Percentiles rank a stretch among this genome's conserved stretches.
phyloP scores from a whole-genome alignment of 768 basidiomycete genomes.

The Russula vinacea region DNA sequence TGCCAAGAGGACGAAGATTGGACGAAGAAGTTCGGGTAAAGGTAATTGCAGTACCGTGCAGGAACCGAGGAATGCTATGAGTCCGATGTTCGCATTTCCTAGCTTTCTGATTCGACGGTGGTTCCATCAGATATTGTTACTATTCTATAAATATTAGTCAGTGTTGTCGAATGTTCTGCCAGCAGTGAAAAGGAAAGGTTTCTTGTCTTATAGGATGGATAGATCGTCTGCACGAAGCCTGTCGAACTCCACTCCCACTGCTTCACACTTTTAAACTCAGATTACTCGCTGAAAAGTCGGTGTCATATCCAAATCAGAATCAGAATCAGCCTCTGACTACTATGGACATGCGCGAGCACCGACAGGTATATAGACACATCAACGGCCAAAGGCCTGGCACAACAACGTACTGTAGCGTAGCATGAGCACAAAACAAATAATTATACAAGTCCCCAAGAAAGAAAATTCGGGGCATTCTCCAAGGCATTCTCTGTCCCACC shows the following conservation, averaged over 20 bases:
- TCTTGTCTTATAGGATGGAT: too few species aligned
- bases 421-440: neutral
- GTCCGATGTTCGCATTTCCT: neutral
- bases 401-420: neutral
- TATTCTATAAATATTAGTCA: too few species aligned
- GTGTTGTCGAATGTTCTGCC: too few species aligned
- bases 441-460: neutral
- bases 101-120: too few species aligned
- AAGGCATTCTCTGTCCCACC: neutral
- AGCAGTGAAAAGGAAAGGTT: too few species aligned
- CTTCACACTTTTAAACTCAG: too few species aligned
- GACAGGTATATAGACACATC: conserved; percentile 1
- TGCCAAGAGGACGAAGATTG: neutral
- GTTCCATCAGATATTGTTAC: too few species aligned
- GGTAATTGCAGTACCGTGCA: neutral
- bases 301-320: too few species aligned
- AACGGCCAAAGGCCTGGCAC: neutral
- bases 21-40: neutral
- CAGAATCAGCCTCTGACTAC: neutral
- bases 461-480: neutral
- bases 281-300: too few species aligned
- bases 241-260: too few species aligned
- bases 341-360: neutral
- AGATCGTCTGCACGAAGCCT: too few species aligned
- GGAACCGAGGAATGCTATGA: neutral